These are phyloP conservation scores for Dictyostelium intermedium DNA, from an alignment of 78 protist species.

Conservation along the genomic window DNA sequence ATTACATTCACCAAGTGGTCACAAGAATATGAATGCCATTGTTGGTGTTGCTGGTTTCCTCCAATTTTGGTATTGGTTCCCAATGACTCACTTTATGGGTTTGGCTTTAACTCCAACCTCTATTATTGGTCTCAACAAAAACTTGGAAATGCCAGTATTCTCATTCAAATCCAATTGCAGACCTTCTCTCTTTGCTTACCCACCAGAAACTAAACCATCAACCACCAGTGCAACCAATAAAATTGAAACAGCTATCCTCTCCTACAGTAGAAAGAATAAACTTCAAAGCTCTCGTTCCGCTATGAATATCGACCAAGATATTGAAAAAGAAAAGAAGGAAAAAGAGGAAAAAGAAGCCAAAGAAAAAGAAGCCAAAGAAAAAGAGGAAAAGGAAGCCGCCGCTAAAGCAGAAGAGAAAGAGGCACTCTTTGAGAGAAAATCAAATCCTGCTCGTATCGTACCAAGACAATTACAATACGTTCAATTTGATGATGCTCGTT, in stretches of 20 bases:
- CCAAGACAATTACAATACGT: constrained; percentile 81
- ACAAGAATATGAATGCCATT: constrained; percentile 71
- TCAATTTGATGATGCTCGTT: constrained; percentile 64
- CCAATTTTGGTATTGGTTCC: constrained; percentile 99
- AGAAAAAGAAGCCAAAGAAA: constrained; percentile 59
- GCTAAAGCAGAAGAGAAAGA: constrained; percentile 82
- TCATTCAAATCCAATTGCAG: constrained; percentile 59
- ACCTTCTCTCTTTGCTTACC: constrained; percentile 95
- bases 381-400: constrained; percentile 74
- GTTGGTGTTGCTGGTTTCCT: constrained; percentile 94
- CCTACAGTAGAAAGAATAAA: constrained; percentile 62
- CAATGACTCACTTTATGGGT: constrained; percentile 92
- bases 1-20: constrained; percentile 85
- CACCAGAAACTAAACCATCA: constrained; percentile 78
- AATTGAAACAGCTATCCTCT: constrained; percentile 84
- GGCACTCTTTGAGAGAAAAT: constrained; percentile 73
- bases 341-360: constrained; percentile 50
- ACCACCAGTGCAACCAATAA: constrained; percentile 40
- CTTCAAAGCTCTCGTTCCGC: constrained; percentile 4
- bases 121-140: constrained; percentile 93
- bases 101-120: constrained; percentile 97
- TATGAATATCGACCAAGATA: constrained; percentile 14
- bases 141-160: constrained; percentile 86
- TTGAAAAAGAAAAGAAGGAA: constrained; percentile 38
- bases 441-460: constrained; percentile 93